phyloP scores from a whole-genome alignment of 768 basidiomycete species.

The Leccinum subgranulosum region DNA sequence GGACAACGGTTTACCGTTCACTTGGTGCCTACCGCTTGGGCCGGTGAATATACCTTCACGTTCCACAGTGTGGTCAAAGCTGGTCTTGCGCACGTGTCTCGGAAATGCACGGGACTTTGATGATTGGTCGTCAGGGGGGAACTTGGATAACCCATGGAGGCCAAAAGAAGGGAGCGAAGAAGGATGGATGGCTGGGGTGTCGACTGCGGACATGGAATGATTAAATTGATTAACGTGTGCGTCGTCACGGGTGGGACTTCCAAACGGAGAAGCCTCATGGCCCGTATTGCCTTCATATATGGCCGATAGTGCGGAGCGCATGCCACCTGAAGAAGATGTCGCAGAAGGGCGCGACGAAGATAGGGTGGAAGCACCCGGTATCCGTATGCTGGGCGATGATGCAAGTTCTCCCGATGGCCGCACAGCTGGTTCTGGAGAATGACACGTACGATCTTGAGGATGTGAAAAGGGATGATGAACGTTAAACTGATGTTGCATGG shows the following conservation, averaged over 20 bases:
- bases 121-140: conserved; percentile 30
- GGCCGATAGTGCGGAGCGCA: conserved; percentile 44
- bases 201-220: conserved; percentile 39
- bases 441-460: conserved; percentile 23
- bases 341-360: conserved; percentile 48
- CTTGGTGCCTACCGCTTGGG: conserved; percentile 70
- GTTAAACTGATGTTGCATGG: conserved; percentile 37
- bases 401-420: conserved; percentile 21
- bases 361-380: conserved; percentile 42
- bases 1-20: conserved; percentile 71
- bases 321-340: conserved; percentile 36
- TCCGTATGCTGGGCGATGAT: conserved; percentile 34
- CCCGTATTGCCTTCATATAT: conserved; percentile 45
- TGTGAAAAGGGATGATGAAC: conserved; percentile 45
- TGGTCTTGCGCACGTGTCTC: conserved; percentile 87
- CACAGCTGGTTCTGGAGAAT: conserved; percentile 25
- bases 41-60: conserved; percentile 59
- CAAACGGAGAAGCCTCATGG: conserved; percentile 35
- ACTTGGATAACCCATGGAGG: conserved; percentile 52
- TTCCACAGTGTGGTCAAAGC: conserved; percentile 89
- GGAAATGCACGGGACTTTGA: conserved; percentile 60
- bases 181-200: conserved; percentile 55
- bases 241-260: conserved; percentile 31
- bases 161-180: conserved; percentile 75
- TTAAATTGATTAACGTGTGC: conserved; percentile 34